These are phyloP conservation scores for Malania oleifera DNA, from an alignment of 164 flowering plant species.

Conservation along the genomic window DNA sequence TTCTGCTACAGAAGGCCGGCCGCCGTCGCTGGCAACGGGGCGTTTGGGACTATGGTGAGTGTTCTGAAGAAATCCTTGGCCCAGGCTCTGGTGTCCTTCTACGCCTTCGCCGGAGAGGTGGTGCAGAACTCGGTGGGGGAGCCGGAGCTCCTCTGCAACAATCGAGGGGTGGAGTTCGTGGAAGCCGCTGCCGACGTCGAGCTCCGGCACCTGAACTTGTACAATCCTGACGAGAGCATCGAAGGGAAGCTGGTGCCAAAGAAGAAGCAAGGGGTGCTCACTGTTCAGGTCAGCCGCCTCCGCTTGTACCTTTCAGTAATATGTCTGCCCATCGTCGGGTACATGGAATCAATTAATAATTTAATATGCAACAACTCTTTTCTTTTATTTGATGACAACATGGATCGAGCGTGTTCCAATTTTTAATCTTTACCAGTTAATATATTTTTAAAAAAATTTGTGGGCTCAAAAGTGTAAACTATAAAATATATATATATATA, in stretches of 20 bases:
- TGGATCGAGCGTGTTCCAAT: too few species aligned
- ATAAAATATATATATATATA: too few species aligned
- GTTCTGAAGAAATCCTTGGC: constrained; percentile 35
- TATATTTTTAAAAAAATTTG: too few species aligned
- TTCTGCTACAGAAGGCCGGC: constrained; percentile 34
- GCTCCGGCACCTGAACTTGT: constrained; percentile 25
- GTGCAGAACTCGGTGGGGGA: constrained; percentile 33
- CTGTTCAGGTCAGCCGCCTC: constrained; percentile 23
- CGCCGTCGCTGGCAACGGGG: background rate
- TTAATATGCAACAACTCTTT: too few species aligned
- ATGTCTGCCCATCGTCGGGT: background rate
- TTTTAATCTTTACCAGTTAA: too few species aligned
- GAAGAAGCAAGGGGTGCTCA: constrained; percentile 30
- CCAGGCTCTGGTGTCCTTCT: constrained; percentile 30
- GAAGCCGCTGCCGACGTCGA: constrained; percentile 37
- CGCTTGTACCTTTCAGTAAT: too few species aligned
- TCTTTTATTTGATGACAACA: too few species aligned
- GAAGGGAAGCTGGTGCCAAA: constrained; percentile 35
- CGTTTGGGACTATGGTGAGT: constrained; percentile 13
- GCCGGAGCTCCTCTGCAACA: constrained; percentile 42
- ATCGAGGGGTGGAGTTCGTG: constrained; percentile 36
- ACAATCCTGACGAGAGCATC: constrained; percentile 35
- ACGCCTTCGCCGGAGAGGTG: constrained; percentile 42
- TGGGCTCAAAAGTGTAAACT: too few species aligned
- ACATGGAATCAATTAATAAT: background rate